These are phyloP conservation scores for Ophiocordyceps robertsii DNA, from an alignment of 2,329 filamentous ascomycete genomes.

Conservation along the genomic window DNA sequence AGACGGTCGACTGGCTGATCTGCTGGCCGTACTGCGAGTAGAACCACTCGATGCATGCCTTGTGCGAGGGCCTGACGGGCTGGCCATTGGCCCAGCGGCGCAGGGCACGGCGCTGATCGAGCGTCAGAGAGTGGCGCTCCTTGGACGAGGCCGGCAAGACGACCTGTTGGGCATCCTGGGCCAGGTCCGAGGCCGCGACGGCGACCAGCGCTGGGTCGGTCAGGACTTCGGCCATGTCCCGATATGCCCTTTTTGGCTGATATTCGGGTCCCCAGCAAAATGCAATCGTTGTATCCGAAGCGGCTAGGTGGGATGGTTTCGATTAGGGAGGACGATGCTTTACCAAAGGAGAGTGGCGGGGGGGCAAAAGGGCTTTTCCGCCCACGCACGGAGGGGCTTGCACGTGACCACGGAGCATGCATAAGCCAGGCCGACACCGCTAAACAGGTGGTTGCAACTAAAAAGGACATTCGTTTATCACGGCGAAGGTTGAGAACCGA, in stretches of 20 bases:
- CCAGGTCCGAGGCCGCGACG: slow-evolving; percentile 16
- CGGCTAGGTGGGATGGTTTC: slow-evolving; percentile 19
- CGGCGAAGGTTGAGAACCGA: background rate
- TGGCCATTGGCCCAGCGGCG: slow-evolving; percentile 47
- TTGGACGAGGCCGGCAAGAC: slow-evolving; percentile 12
- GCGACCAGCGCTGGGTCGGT: slow-evolving; percentile 24
- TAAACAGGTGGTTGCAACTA: slow-evolving; percentile 3
- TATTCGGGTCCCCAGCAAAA: slow-evolving; percentile 11
- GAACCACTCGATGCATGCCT: slow-evolving; percentile 52
- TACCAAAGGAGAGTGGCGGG: slow-evolving; percentile 17
- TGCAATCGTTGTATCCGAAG: slow-evolving; percentile 28
- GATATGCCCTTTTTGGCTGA: slow-evolving; percentile 11
- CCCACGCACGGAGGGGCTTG: background rate
- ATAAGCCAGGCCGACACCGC: slow-evolving; percentile 10
- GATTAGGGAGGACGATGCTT: slow-evolving; percentile 18
- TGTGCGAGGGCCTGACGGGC: slow-evolving; percentile 42
- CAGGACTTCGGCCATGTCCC: slow-evolving; percentile 21
- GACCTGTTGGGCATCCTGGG: slow-evolving; percentile 1
- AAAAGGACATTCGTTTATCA: background rate
- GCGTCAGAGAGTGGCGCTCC: slow-evolving; percentile 46
- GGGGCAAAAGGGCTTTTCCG: slow-evolving; percentile 1
- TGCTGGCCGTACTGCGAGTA: slow-evolving; percentile 41
- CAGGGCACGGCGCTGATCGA: slow-evolving; percentile 47
- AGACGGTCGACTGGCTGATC: slow-evolving; percentile 51
- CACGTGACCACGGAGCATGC: slow-evolving; percentile 2